Evolutionary conservation across 2,329 filamentous ascomycete genomes (phyloP), one percentile per base, ranked within the genome.

Genomic region (Cercospora sp.): DNA sequence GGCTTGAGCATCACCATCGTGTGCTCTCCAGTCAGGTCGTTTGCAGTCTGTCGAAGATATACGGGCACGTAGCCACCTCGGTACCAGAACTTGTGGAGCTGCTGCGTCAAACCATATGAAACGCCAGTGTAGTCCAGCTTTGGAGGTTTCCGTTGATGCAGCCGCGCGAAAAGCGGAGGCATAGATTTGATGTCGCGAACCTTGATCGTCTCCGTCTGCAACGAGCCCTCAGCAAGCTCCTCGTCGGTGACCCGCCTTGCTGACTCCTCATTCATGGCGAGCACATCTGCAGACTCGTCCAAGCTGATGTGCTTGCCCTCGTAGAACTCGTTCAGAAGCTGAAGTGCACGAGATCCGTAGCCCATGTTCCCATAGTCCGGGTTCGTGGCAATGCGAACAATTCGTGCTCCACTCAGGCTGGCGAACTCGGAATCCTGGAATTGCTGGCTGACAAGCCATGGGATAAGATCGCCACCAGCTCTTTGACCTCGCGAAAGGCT

Each of bases 341-440:
- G 87, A 24, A 99, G 85, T 4, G 95, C 95, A 70, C 91, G 92
- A 24, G 91, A 91, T 16, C 95, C 95, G 77, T 99, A 99, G 26
- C 96, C 95, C 92, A 96, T 97, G 58, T 86, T 88, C 63, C 91
- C 85, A 74, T 97, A 97, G 73, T 98, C 94, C 0, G 96, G 95
- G 78, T 97, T 97, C 0, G 95, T 97, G 21, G 96, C 95, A 75
- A 99, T 98, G 60, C 95, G 89, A 16, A 99, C 94, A 58, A 99
- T 84, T 69, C 95, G 89, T 37, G 94, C 95, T 66, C 95, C 96
- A 13, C 94, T 98, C 0, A 99, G 85, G 49, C 91, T 90, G 12
- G 94, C 95, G 78, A 99, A 99, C 72, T 97, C 93, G 72, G 97
- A 93, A 75, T 99, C 95, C 77, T 98, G 95, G 83, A 97, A 99